Conservation (phyloP, 2,329 filamentous ascomycete species). For the Aureobasidium sp. region DNA sequence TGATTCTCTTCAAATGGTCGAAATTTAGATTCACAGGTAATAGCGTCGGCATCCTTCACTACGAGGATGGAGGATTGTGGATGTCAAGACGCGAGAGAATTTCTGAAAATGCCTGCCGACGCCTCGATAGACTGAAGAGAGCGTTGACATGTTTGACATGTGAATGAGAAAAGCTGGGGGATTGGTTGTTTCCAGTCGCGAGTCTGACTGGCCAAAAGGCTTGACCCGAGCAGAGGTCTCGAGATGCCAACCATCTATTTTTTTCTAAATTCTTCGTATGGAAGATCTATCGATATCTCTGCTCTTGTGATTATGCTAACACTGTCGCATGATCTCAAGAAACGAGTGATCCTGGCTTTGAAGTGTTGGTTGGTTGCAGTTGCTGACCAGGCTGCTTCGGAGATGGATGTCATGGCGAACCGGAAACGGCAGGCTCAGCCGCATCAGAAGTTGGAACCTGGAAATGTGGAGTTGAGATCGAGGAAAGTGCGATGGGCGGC, state of each 20-base stretch:
- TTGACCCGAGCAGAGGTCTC: not conserved
- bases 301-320: no score
- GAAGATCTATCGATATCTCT: no score
- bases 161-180: not conserved
- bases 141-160: not conserved
- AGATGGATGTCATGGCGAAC: not conserved
- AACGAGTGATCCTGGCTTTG: not conserved
- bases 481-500: not conserved
- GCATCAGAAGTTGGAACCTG: not conserved
- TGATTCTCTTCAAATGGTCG: no score
- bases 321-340: no score
- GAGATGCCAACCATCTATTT: not conserved
- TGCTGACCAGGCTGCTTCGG: not conserved
- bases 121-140: not conserved
- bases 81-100: not conserved
- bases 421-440: constrained; percentile 10
- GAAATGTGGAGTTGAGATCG: constrained; percentile 4
- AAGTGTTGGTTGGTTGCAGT: not conserved
- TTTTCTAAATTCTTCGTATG: not conserved
- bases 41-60: not conserved
- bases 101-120: not conserved
- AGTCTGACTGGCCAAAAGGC: not conserved
- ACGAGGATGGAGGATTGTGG: not conserved
- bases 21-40: no score
- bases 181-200: not conserved